These are phyloP conservation scores for Austroboletus olivaceoglutinosus DNA, from an alignment of 1,284 basidiomycete species.

Conservation along the genomic window DNA sequence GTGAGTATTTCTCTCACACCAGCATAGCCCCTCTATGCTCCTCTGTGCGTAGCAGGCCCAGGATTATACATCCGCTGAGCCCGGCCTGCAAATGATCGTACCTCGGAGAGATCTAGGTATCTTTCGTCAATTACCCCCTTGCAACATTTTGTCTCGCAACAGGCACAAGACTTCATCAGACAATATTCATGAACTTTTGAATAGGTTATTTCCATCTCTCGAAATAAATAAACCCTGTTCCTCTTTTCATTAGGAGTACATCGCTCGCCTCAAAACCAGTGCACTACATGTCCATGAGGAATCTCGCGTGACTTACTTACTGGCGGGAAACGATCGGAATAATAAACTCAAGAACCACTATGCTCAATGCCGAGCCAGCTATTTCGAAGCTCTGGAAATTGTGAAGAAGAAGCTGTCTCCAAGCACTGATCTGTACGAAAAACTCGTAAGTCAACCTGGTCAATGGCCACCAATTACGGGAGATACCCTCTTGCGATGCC, in stretches of 20 bases:
- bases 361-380: not conserved
- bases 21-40: too few relatives aligned
- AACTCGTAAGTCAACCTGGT: too few relatives aligned
- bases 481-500: conserved; percentile 21
- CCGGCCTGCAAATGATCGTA: too few relatives aligned
- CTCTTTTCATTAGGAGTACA: not conserved
- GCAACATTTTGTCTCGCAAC: not conserved
- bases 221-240: not conserved
- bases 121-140: not conserved
- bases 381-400: not conserved
- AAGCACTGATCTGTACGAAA: not conserved
- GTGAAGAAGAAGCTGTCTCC: not conserved
- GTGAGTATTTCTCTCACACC: too few relatives aligned
- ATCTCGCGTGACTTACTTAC: not conserved
- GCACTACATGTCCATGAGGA: not conserved
- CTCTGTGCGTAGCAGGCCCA: too few relatives aligned
- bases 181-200: not conserved
- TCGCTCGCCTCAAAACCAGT: not conserved
- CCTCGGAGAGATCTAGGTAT: too few relatives aligned
- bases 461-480: conserved; percentile 29
- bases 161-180: not conserved
- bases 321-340: not conserved
- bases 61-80: too few relatives aligned
- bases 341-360: not conserved
- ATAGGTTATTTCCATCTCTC: not conserved